Percentiles rank a stretch among this genome's conserved stretches.
Conservation (phyloP, 2,329 filamentous ascomycete genomes). For the Botrytis fabae region DNA sequence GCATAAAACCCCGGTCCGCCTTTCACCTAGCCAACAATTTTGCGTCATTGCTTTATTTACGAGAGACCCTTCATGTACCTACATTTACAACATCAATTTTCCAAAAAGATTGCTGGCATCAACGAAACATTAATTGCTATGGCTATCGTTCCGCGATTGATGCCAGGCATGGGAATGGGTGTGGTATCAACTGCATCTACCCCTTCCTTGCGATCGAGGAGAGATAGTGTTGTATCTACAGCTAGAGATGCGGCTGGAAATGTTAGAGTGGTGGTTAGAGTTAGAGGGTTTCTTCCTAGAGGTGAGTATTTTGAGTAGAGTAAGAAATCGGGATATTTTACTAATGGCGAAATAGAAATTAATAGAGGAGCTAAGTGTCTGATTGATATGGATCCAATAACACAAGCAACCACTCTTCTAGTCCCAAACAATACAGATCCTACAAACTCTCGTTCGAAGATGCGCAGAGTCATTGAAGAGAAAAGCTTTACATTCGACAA, state of each 20-base stretch:
- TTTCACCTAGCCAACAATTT: slow-evolving; percentile 21
- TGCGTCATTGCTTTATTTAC: slow-evolving; percentile 17
- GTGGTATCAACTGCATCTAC: slow-evolving; percentile 70
- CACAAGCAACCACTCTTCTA: slow-evolving; percentile 79
- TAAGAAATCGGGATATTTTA: neutral
- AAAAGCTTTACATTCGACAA: slow-evolving; percentile 96
- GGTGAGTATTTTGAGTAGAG: slow-evolving; percentile 50
- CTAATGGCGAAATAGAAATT: slow-evolving; percentile 60
- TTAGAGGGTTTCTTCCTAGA: slow-evolving; percentile 75
- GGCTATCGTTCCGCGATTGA: slow-evolving; percentile 46
- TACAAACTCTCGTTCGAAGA: slow-evolving; percentile 59
- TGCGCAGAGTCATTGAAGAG: slow-evolving; percentile 76
- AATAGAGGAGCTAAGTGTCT: slow-evolving; percentile 80
- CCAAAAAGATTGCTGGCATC: slow-evolving; percentile 34
- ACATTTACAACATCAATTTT: slow-evolving; percentile 35
- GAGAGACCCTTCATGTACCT: slow-evolving; percentile 34
- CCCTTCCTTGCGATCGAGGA: slow-evolving; percentile 72
- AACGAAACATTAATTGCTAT: slow-evolving; percentile 44
- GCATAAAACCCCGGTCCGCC: neutral
- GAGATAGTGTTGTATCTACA: slow-evolving; percentile 61
- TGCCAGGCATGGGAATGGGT: slow-evolving; percentile 43
- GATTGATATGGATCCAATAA: slow-evolving; percentile 85
- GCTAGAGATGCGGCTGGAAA: slow-evolving; percentile 65
- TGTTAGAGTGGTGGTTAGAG: slow-evolving; percentile 79
- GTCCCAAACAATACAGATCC: slow-evolving; percentile 61